phyloP scores from a whole-genome alignment of 257 asterid species.

The Nicotiana sylvestris region DNA sequence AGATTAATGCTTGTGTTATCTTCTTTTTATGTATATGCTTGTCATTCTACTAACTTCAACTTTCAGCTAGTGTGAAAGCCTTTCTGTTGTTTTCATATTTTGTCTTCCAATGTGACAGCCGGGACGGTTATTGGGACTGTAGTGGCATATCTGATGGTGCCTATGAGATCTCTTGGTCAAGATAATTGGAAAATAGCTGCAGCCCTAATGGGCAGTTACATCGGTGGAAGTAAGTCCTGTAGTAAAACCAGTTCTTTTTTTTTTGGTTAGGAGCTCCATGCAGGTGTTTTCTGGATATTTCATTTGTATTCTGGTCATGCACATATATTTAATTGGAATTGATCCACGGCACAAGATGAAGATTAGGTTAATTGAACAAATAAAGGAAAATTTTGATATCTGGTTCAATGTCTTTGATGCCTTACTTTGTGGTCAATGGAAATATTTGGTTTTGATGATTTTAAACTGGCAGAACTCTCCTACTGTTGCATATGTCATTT shows the following conservation, averaged over 20 bases:
- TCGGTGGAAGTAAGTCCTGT: constrained; percentile 69
- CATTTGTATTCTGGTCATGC: constrained; percentile 2
- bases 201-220: constrained; percentile 90
- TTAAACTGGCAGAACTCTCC: not conserved
- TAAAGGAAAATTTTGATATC: not conserved
- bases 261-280: not conserved
- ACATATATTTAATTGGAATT: not conserved
- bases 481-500: not conserved
- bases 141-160: constrained; percentile 71
- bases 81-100: not conserved
- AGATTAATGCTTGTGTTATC: not conserved
- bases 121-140: constrained; percentile 65
- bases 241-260: not conserved
- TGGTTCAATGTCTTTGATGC: not conserved
- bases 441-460: not conserved
- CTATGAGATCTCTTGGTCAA: constrained; percentile 79
- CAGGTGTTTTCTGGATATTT: not conserved
- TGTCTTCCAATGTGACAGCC: constrained; percentile 43
- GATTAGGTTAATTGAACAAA: not conserved
- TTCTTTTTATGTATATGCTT: not conserved
- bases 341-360: not conserved
- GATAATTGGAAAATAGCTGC: constrained; percentile 85
- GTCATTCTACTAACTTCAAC: not conserved
- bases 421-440: not conserved
- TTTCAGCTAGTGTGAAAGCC: constrained; percentile 7